Base-by-base conservation (phyloP, 257 asterid species). In the Linderniella brevidens region DNA sequence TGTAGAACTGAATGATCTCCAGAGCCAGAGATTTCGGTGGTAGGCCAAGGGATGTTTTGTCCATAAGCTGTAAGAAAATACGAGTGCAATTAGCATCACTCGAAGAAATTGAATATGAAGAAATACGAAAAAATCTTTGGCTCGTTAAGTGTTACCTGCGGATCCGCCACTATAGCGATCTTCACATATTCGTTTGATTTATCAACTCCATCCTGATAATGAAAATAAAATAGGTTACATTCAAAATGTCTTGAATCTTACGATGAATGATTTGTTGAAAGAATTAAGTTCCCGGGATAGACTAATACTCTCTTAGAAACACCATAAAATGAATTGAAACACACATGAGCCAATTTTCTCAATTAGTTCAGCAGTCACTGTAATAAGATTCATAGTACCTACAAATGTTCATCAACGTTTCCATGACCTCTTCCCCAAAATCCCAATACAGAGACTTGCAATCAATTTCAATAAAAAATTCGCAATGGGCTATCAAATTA, bases 81-180 rank as follows among this genome's bases (percentile, higher is more conserved):
- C 48, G 43, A 58, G 50, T 19, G 8, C 36, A 49, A 12, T 19
- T 18, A 43, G 49, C 39, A 36, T 13, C 18, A 46, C 52, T 17
- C 47, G 29, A 32, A 61, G 58, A 50, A 42, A 35, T 55, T n/a
- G 47, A 19, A 19, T 41, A 44, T 36, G 17, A 35, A 57, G 57
- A 7, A 18, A 48, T 0, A 1, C 8, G 13, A 19, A 10, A 12
- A 35, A 15, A 32, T 20, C 57, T 11, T 19, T 43, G 4, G 17
- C 41, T 38, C 12, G 14, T 19, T 48, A 37, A 45, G 44, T n/a
- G 48, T 39, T 67, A 88, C 98, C 94, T 90, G 98, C 58, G 98
- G 98, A 58, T 90, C 96, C n/a, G 98, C 41, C 45, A 90, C 51
- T 60, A 85, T 82, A 11, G 92, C 94, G 39, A 90, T 65, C 64